These are phyloP conservation scores for Fraxinus sp. DNA, from an alignment of 305 asterid species.

Conservation along the genomic window DNA sequence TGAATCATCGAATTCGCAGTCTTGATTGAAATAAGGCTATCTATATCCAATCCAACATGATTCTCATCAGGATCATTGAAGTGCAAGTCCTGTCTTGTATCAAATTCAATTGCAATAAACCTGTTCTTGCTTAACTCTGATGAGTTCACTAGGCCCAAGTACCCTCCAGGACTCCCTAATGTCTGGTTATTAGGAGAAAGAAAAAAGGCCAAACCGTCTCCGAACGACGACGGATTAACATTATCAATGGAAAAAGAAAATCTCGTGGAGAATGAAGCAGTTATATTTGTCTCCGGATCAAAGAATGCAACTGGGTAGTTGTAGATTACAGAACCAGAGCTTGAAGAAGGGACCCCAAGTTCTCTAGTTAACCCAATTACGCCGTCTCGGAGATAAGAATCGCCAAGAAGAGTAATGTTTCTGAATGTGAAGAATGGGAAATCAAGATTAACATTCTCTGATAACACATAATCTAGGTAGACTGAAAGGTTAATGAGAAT, in stretches of 20 bases:
- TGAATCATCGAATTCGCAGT: slow-evolving; percentile 28
- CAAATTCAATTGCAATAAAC: slow-evolving; percentile 50
- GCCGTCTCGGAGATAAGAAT: slow-evolving; percentile 48
- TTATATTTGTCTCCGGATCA: slow-evolving; percentile 35
- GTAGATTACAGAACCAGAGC: slow-evolving; percentile 47
- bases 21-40: slow-evolving; percentile 35
- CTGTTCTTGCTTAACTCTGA: slow-evolving; percentile 35
- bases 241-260: slow-evolving; percentile 46
- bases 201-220: slow-evolving; percentile 46
- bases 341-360: slow-evolving; percentile 45
- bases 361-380: slow-evolving; percentile 45
- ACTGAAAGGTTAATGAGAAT: not conserved
- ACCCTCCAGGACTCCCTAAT: slow-evolving; percentile 43
- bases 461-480: not conserved
- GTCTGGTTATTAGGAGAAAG: slow-evolving; percentile 42
- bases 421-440: slow-evolving; percentile 44
- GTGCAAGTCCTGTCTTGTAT: slow-evolving; percentile 35
- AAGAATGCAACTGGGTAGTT: slow-evolving; percentile 40
- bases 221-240: slow-evolving; percentile 37
- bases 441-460: slow-evolving; percentile 32
- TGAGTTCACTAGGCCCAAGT: slow-evolving; percentile 46
- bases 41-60: slow-evolving; percentile 48
- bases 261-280: slow-evolving; percentile 47
- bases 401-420: slow-evolving; percentile 49
- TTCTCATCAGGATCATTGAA: slow-evolving; percentile 48